Percentiles rank a stretch among this genome's conserved stretches.
phyloP scores from a whole-genome alignment of 495 filamentous ascomycete species.

The Recurvomyces mirabilis region DNA sequence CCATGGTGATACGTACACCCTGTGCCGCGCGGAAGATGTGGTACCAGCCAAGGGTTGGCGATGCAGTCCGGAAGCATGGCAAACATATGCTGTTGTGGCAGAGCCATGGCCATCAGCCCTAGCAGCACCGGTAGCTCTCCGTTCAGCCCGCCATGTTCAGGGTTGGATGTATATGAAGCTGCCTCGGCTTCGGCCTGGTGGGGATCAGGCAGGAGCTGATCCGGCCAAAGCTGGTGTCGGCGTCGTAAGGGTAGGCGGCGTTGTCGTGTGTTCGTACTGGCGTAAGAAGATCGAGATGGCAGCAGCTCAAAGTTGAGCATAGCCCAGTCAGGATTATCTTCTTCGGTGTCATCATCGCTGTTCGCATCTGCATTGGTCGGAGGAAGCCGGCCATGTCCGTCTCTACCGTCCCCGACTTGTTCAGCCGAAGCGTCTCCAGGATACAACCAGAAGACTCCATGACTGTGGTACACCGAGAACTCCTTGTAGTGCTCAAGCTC shows the following conservation, averaged over 20 bases:
- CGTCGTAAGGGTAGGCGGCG: constrained; percentile 13
- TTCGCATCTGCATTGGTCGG: neutral
- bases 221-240: constrained; percentile 17
- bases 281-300: neutral
- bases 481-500: neutral
- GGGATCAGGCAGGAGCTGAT: constrained; percentile 23
- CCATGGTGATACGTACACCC: too few species aligned
- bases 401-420: constrained; percentile 9
- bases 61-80: neutral
- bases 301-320: neutral
- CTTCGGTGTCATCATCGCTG: neutral
- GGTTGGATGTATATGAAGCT: neutral
- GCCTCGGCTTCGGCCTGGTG: constrained; percentile 19
- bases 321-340: constrained; percentile 1
- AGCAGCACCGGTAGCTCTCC: constrained; percentile 29
- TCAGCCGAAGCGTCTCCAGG: constrained; percentile 5
- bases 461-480: constrained; percentile 12
- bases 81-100: neutral
- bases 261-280: neutral
- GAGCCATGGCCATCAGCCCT: constrained; percentile 23
- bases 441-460: constrained; percentile 8
- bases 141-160: constrained; percentile 20
- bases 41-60: neutral
- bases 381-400: neutral
- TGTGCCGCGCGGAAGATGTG: too few species aligned